Percentiles rank a stretch among this genome's conserved stretches.
phyloP scores from a whole-genome alignment of 768 basidiomycete species.

The Mycena latifolia region DNA sequence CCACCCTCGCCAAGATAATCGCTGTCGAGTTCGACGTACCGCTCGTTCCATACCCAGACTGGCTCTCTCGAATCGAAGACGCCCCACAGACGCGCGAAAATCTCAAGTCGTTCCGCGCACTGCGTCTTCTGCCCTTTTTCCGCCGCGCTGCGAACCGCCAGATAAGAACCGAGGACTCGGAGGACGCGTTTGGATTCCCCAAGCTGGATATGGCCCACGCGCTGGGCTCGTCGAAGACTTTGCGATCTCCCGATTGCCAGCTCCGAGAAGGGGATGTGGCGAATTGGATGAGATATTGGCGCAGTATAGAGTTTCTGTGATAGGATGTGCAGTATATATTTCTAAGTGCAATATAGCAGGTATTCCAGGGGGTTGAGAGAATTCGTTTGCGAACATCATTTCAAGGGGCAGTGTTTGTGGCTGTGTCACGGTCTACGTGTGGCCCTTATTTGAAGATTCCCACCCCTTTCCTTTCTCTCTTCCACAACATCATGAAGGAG shows the following conservation, averaged over 20 bases:
- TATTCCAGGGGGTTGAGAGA: too few relatives aligned
- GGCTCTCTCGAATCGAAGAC: conserved; percentile 34
- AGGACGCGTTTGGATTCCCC: conserved; percentile 25
- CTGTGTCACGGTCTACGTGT: too few relatives aligned
- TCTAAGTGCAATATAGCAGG: too few relatives aligned
- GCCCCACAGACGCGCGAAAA: neutral
- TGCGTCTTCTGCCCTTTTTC: conserved; percentile 12
- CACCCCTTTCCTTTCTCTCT: too few relatives aligned
- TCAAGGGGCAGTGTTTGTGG: too few relatives aligned
- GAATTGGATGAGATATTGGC: conserved; percentile 36
- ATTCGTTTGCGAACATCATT: too few relatives aligned
- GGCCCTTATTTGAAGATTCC: too few relatives aligned
- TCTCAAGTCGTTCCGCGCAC: neutral
- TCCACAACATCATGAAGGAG: too few relatives aligned
- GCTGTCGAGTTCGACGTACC: conserved; percentile 38
- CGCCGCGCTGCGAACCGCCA: neutral
- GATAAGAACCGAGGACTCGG: too few relatives aligned
- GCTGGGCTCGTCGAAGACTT: neutral
- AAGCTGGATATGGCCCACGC: conserved; percentile 15
- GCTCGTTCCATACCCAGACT: conserved; percentile 41
- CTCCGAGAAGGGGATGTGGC: conserved; percentile 25
- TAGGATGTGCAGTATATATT: too few relatives aligned
- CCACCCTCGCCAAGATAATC: conserved; percentile 28
- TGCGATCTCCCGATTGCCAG: neutral
- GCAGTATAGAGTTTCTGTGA: too few relatives aligned